Evolutionary conservation across 73 alveolate genomes (phyloP).

Genomic region (Tetrahymena elliotti): DNA sequence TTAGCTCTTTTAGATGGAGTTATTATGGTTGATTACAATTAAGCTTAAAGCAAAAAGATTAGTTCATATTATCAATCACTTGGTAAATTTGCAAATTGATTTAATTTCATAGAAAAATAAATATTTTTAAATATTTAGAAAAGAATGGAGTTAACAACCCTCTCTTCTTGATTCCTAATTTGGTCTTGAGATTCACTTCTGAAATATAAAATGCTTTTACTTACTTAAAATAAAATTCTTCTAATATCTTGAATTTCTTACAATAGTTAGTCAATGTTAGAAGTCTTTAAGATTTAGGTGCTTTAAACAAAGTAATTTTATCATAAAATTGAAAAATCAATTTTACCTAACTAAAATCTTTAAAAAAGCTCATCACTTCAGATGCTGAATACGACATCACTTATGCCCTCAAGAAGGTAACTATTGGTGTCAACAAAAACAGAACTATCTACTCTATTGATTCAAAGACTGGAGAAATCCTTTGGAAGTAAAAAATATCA

Average conservation of each 20-base stretch:
- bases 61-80: not conserved
- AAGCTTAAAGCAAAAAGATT: not conserved
- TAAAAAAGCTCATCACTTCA: not conserved
- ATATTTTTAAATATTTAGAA: not conserved
- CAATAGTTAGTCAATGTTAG: not conserved
- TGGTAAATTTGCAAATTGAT: not conserved
- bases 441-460: not conserved
- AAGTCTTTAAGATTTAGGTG: not conserved
- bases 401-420: not conserved
- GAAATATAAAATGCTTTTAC: not conserved
- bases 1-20: not conserved
- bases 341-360: not conserved
- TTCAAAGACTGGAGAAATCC: not conserved
- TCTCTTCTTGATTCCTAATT: not conserved
- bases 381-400: not conserved
- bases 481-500: not conserved
- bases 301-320: not conserved
- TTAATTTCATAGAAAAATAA: too few relatives aligned
- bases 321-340: not conserved
- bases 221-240: not conserved
- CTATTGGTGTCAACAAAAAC: not conserved
- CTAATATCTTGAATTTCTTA: not conserved
- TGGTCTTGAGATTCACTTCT: not conserved
- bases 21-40: not conserved
- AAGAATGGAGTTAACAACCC: not conserved